These are phyloP conservation scores for Phyllostachys edulis DNA, from an alignment of 176 grass and related monocot genomes.

Conservation along the genomic window DNA sequence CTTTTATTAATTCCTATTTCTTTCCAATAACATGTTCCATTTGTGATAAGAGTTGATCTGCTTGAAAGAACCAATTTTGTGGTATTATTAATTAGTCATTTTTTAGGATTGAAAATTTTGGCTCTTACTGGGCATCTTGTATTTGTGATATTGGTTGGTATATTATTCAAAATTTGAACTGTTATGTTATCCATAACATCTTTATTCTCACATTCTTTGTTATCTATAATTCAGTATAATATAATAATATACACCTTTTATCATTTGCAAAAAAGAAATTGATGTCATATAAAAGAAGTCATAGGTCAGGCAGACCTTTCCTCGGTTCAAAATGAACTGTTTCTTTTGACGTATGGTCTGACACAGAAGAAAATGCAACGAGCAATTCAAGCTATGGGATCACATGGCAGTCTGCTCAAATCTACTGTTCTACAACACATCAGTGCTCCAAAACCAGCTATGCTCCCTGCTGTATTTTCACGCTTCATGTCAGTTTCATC, in stretches of 20 bases:
- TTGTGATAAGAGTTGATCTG: constrained; percentile 4
- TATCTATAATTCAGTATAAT: not conserved
- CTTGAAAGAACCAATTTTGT: not conserved
- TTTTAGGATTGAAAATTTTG: not conserved
- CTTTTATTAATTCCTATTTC: not conserved
- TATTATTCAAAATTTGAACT: not conserved
- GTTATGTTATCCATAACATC: not conserved
- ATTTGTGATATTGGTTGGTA: not conserved
- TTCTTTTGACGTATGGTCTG: constrained; percentile 25
- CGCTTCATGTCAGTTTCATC: constrained; percentile 67
- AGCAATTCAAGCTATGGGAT: constrained; percentile 61
- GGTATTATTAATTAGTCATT: not conserved
- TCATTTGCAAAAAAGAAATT: not conserved
- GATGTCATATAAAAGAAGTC: not conserved
- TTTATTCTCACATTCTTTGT: not conserved
- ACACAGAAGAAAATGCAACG: constrained; percentile 71
- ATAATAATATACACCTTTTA: not conserved
- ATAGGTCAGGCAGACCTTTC: not conserved
- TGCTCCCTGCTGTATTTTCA: constrained; percentile 52
- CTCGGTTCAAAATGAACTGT: constrained; percentile 15
- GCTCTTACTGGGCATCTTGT: not conserved
- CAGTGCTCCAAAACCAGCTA: constrained; percentile 40
- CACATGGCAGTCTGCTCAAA: constrained; percentile 59
- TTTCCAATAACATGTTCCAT: not conserved
- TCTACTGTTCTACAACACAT: constrained; percentile 56